Percentiles rank a stretch among this genome's conserved stretches.
Conservation (phyloP, 257 asterid species). For the Fraxinus cuspidata region DNA sequence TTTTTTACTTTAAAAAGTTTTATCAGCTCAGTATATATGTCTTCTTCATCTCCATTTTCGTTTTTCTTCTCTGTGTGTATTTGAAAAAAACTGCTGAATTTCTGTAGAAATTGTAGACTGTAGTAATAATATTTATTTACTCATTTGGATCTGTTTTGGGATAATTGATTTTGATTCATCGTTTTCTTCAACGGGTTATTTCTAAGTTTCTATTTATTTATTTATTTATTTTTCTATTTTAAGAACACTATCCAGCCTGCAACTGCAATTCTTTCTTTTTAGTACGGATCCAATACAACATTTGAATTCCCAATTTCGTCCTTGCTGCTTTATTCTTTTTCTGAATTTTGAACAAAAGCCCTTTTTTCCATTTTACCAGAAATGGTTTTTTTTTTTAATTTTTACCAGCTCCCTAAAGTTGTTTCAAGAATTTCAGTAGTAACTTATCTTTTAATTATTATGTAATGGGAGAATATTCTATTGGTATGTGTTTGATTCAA, state of each 20-base stretch:
- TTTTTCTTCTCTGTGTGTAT: not conserved
- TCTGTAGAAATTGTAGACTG: not conserved
- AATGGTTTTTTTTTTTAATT: not conserved
- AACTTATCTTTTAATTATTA: not conserved
- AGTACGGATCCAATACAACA: not conserved
- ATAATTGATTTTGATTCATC: not conserved
- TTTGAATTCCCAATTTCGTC: conserved; percentile 3
- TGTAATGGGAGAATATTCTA: too few species aligned
- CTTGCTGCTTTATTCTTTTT: not conserved
- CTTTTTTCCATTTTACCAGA: not conserved
- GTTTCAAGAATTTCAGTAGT: not conserved
- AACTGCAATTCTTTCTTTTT: not conserved
- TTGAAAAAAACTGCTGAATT: not conserved
- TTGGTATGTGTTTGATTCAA: not conserved
- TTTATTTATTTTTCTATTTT: not conserved
- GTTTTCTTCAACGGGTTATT: not conserved
- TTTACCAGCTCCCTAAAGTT: not conserved
- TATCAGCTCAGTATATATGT: not conserved
- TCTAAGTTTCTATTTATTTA: conserved; percentile 2
- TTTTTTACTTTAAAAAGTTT: not conserved
- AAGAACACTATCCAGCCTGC: not conserved
- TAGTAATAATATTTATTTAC: not conserved
- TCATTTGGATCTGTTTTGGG: not conserved
- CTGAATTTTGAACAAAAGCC: not conserved
- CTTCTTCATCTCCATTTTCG: not conserved